A percentile compares a stretch with the other conserved stretches of the same genome.
Conservation (phyloP, 2,329 filamentous ascomycete species). For the Rhytidhysteron rufulum region DNA sequence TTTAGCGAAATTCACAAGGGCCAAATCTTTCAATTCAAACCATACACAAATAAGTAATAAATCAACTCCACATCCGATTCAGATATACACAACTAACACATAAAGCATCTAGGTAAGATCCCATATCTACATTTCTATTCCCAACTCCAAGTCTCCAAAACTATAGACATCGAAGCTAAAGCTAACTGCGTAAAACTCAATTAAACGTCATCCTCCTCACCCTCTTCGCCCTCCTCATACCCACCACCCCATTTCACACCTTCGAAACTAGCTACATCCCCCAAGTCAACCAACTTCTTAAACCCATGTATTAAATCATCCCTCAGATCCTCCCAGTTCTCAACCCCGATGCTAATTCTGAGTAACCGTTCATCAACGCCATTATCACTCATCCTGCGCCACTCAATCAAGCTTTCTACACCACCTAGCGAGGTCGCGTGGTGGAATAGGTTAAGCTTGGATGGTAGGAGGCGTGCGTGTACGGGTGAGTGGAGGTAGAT, state of each 20-base stretch:
- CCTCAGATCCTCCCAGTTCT: conserved; percentile 79
- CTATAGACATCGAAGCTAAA: no score
- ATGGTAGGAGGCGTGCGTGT: conserved; percentile 67
- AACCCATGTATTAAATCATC: conserved; percentile 57
- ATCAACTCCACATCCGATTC: no score
- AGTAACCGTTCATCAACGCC: conserved; percentile 68
- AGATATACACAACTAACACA: no score
- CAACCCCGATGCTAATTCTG: conserved; percentile 80
- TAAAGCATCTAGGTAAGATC: no score
- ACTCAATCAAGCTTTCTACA: conserved; percentile 94
- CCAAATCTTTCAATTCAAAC: no score
- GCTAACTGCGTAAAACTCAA: no score
- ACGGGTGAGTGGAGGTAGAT: conserved; percentile 61
- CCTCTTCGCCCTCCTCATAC: conserved; percentile 2
- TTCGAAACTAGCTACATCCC: no score
- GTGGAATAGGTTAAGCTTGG: conserved; percentile 77
- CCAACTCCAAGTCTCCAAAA: no score
- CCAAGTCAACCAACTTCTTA: conserved; percentile 16
- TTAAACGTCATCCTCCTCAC: conserved; percentile 2
- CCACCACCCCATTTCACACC: background rate
- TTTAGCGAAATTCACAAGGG: no score
- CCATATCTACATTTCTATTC: no score
- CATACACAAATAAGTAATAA: no score
- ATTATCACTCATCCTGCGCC: conserved; percentile 83
- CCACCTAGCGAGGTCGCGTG: conserved; percentile 93